A percentile compares a stretch with the other conserved stretches of the same genome.
Conservation (phyloP, 1,139 yeast genomes). For the Sugiyamaella novakii region DNA sequence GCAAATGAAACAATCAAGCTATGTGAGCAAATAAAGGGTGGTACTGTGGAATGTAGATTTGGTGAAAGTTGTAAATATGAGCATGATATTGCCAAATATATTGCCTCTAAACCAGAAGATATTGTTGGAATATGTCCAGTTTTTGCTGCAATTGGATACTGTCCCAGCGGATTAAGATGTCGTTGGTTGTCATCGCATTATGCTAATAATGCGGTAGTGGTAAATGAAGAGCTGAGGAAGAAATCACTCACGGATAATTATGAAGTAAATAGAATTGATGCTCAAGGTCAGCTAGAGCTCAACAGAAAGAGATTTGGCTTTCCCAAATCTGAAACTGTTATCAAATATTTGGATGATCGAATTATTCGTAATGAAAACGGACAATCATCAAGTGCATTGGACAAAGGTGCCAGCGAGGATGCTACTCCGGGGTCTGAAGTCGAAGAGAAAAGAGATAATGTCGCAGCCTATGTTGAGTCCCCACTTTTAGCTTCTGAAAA, state of each 20-base stretch:
- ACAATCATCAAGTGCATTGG: constrained; percentile 14
- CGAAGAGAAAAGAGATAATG: constrained; percentile 26
- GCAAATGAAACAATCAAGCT: constrained; percentile 63
- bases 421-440: not conserved
- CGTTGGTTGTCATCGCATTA: constrained; percentile 84
- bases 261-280: constrained; percentile 68
- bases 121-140: constrained; percentile 82
- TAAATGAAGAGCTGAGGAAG: constrained; percentile 48
- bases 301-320: constrained; percentile 66
- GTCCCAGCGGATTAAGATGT: constrained; percentile 92
- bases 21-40: constrained; percentile 59
- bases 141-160: constrained; percentile 74
- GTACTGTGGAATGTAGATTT: constrained; percentile 53
- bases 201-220: constrained; percentile 51
- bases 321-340: constrained; percentile 55
- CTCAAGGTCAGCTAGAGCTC: constrained; percentile 55
- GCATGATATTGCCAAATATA: constrained; percentile 70
- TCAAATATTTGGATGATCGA: constrained; percentile 54
- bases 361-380: constrained; percentile 26
- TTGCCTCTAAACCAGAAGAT: constrained; percentile 69
- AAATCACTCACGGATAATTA: constrained; percentile 45
- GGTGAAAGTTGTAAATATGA: constrained; percentile 77
- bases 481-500: constrained; percentile 83
- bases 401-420: constrained; percentile 4
- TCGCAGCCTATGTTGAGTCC: constrained; percentile 67